These are phyloP conservation scores for Calonectria pseudoreteaudii DNA, from an alignment of 2,329 filamentous ascomycete species.

Conservation along the genomic window DNA sequence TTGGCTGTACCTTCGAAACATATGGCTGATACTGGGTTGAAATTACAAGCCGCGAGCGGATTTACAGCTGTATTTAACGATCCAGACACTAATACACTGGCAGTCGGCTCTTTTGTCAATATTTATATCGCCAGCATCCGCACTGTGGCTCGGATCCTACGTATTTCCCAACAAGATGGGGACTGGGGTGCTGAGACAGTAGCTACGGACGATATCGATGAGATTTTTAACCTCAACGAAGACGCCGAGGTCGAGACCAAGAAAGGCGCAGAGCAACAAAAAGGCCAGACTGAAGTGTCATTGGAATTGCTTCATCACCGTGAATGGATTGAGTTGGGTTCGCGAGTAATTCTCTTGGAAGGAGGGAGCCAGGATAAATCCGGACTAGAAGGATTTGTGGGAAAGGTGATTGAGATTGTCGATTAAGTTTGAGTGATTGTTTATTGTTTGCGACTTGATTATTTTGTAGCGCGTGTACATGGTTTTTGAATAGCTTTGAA, in stretches of 20 bases:
- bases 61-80: slow-evolving; percentile 79
- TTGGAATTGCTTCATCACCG: slow-evolving; percentile 76
- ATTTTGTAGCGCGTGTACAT: slow-evolving; percentile 18
- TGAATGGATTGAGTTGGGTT: slow-evolving; percentile 80
- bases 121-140: slow-evolving; percentile 90
- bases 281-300: slow-evolving; percentile 64
- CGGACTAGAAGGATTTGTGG: slow-evolving; percentile 79
- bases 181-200: slow-evolving; percentile 41
- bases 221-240: slow-evolving; percentile 70
- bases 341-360: slow-evolving; percentile 77
- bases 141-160: slow-evolving; percentile 80
- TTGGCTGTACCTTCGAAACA: slow-evolving; percentile 72
- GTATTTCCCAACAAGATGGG: slow-evolving; percentile 54
- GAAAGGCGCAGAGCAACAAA: slow-evolving; percentile 29
- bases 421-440: slow-evolving; percentile 54
- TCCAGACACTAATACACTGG: slow-evolving; percentile 70
- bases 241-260: slow-evolving; percentile 53
- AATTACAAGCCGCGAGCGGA: slow-evolving; percentile 74
- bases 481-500: slow-evolving; percentile 12
- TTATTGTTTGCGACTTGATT: slow-evolving; percentile 27
- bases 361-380: slow-evolving; percentile 75
- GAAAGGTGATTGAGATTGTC: slow-evolving; percentile 71
- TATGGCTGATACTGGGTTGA: slow-evolving; percentile 66
- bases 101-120: slow-evolving; percentile 77
- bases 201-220: slow-evolving; percentile 58